Base-by-base conservation (phyloP, 2,329 filamentous ascomycete genomes). In the Beauveria sp. region DNA sequence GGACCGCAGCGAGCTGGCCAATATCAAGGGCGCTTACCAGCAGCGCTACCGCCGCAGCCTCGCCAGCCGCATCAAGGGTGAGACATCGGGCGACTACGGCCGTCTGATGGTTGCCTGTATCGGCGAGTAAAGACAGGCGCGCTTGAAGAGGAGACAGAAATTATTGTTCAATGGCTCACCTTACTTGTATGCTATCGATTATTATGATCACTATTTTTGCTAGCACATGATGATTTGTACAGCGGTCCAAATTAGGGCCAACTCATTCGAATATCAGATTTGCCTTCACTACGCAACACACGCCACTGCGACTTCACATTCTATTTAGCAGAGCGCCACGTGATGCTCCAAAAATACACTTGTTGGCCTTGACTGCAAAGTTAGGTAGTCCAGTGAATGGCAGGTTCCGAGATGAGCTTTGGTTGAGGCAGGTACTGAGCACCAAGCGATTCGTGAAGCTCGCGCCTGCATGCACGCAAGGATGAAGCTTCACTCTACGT, bases 31-130 rank as follows among this genome's bases (percentile, higher is more conserved):
- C 0, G 91, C 90, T 10, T 98, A 92, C 74, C 80, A 86, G 69
- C 83, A 88, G 68, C 82, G 82, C 52, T 96, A 88, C 74, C 81
- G 83, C 67, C 85, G 78, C 68, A 87, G 86, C 65, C 75, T 98
- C 61, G 80, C 83, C 12, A 79, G 79, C 61, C 81, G 91, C 53
- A 89, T 98, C 69, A 84, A 84, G 70, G 86, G 88, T 2, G 93
- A 98, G 79, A 96, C 91, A 5, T 90, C 88, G 64, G 90, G 92
- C 5, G 88, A 96, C 74, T 96, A 95, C 68, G 81, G 90, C 76
- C 83, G 77, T 67, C 75, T 93, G 69, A 80, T 97, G 83, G 75
- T 96, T 66, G 91, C 88, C n/a, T 83, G 81, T 60, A 75, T 85
- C 56, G 82, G 81, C 20, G 80, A 82, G 67, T 72, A 67, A 40